These are phyloP conservation scores for Phialemoniopsis sp. DNA, from an alignment of 2,329 filamentous ascomycete genomes.

Conservation along the genomic window DNA sequence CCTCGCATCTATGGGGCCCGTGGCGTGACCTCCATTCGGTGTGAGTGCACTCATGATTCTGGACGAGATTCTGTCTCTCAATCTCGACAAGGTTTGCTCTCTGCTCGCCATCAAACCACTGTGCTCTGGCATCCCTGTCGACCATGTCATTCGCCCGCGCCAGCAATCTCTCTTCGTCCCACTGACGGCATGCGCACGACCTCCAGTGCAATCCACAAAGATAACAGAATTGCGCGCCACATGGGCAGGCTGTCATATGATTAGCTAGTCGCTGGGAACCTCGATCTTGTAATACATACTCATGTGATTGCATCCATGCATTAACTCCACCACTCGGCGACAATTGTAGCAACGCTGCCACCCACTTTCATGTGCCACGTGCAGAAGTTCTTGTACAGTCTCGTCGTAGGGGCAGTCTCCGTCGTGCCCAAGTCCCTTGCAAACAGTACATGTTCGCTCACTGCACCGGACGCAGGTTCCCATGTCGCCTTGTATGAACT, in stretches of 20 bases:
- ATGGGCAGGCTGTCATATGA: slow-evolving; percentile 34
- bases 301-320: slow-evolving; percentile 52
- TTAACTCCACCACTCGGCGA: slow-evolving; percentile 40
- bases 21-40: slow-evolving; percentile 24
- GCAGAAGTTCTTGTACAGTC: slow-evolving; percentile 30
- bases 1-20: slow-evolving; percentile 33
- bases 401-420: slow-evolving; percentile 44
- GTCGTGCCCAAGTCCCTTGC: slow-evolving; percentile 40
- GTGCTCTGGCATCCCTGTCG: slow-evolving; percentile 11
- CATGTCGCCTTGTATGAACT: slow-evolving; percentile 20
- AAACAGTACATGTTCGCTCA: slow-evolving; percentile 40
- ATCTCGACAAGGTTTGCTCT: slow-evolving; percentile 12
- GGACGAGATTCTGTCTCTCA: slow-evolving; percentile 16
- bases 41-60: slow-evolving; percentile 36
- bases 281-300: too few relatives aligned
- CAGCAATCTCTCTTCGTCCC: slow-evolving; percentile 28
- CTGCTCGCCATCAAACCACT: not conserved
- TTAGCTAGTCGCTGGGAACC: too few relatives aligned
- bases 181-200: slow-evolving; percentile 29
- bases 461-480: slow-evolving; percentile 39
- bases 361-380: slow-evolving; percentile 30
- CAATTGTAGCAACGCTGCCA: slow-evolving; percentile 51
- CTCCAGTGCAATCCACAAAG: slow-evolving; percentile 37
- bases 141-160: slow-evolving; percentile 25
- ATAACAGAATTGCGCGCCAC: slow-evolving; percentile 45